Conservation (phyloP, 768 basidiomycete species). For the Cubamyces sp. region DNA sequence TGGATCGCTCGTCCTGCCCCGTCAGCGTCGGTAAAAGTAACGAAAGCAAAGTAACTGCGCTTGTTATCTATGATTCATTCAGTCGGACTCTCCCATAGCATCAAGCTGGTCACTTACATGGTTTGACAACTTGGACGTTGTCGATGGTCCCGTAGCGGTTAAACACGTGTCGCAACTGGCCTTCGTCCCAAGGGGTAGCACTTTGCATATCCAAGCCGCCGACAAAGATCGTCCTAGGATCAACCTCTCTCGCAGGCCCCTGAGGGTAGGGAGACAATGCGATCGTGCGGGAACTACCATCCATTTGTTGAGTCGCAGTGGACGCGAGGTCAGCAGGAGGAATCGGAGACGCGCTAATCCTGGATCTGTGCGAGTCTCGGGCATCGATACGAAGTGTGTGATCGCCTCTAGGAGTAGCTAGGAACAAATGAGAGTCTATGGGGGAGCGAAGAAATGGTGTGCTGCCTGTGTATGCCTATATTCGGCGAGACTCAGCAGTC, state of each 20-base stretch:
- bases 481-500: not conserved
- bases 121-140: constrained; percentile 65
- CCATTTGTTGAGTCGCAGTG: not conserved
- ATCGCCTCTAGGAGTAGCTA: too few species aligned
- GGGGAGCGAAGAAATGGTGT: too few species aligned
- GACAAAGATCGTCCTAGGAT: constrained; percentile 75
- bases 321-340: too few species aligned
- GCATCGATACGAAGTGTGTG: too few species aligned
- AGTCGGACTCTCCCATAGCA: constrained; percentile 1
- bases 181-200: constrained; percentile 70
- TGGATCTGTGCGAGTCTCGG: too few species aligned
- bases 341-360: too few species aligned
- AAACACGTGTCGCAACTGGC: constrained; percentile 61
- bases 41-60: constrained; percentile 77
- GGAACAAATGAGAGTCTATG: too few species aligned
- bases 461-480: too few species aligned
- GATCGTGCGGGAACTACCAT: not conserved
- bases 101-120: constrained; percentile 47
- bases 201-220: constrained; percentile 73
- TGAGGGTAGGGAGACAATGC: not conserved
- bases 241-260: constrained; percentile 43
- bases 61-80: constrained; percentile 53
- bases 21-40: constrained; percentile 67
- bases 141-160: constrained; percentile 66
- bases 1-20: constrained; percentile 68